phyloP scores from a whole-genome alignment of 148 eudicot genomes.

The Camellia sinensis region DNA sequence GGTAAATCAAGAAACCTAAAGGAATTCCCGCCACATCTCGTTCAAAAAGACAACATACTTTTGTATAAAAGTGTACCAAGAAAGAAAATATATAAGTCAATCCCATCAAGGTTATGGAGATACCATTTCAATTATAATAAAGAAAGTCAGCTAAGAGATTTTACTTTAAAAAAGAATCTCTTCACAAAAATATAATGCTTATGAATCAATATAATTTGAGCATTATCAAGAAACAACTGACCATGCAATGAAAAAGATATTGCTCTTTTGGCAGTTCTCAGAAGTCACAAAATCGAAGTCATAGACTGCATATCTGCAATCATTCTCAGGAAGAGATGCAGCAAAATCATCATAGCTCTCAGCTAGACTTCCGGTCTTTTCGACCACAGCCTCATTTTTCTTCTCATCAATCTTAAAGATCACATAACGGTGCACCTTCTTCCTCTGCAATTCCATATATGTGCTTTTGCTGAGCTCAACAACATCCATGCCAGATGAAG shows the following conservation, averaged over 20 bases:
- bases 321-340: constrained; percentile 71
- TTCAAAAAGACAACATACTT: no score
- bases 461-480: constrained; percentile 56
- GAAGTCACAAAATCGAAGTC: constrained; percentile 55
- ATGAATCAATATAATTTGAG: background rate
- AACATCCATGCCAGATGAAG: constrained; percentile 72
- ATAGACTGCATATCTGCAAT: constrained; percentile 76
- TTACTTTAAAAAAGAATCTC: background rate
- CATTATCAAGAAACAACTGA: constrained; percentile 23
- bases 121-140: no score
- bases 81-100: no score
- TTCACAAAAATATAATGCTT: background rate
- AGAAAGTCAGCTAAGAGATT: no score
- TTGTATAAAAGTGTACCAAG: no score
- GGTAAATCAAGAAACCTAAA: no score
- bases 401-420: constrained; percentile 74
- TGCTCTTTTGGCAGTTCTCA: constrained; percentile 77
- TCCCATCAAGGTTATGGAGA: no score
- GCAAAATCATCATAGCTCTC: constrained; percentile 77
- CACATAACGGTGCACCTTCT: constrained; percentile 69
- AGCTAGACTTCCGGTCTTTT: constrained; percentile 62
- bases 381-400: constrained; percentile 70
- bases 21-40: no score
- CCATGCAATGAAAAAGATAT: constrained; percentile 74
- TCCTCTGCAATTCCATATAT: constrained; percentile 61